phyloP scores from a whole-genome alignment of 495 filamentous ascomycete genomes.

The Hyaloscypha finlandica region DNA sequence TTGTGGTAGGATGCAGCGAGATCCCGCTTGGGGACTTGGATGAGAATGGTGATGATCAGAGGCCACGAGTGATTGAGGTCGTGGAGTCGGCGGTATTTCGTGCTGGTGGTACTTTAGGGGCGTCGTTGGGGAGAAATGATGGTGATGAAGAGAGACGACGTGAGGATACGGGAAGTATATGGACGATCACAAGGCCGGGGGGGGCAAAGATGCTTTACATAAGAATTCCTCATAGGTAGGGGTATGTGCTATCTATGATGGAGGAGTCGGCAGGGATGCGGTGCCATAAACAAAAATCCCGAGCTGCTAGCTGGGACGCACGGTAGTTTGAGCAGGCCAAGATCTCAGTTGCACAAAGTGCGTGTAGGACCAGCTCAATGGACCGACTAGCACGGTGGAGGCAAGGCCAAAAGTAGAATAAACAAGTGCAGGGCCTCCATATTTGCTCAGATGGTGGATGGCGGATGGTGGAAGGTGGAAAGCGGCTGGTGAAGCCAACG shows the following conservation, averaged over 20 bases:
- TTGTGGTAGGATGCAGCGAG: background rate
- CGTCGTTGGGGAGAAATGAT: slow-evolving; percentile 9
- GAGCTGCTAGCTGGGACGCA: slow-evolving; percentile 19
- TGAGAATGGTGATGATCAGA: slow-evolving; percentile 15
- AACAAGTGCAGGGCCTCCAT: slow-evolving; percentile 6
- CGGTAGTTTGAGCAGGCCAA: slow-evolving; percentile 18
- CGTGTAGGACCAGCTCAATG: background rate
- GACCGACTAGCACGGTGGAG: background rate
- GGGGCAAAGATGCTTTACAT: slow-evolving; percentile 29
- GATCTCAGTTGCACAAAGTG: slow-evolving; percentile 9
- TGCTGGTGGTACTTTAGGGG: background rate
- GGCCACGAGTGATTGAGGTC: background rate
- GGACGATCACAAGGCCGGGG: slow-evolving; percentile 31
- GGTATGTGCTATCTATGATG: slow-evolving; percentile 27
- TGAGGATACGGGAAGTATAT: slow-evolving; percentile 31
- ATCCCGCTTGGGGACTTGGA: background rate
- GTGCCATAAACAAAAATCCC: slow-evolving; percentile 18
- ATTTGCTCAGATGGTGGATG: background rate
- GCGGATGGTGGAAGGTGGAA: no score
- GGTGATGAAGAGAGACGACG: slow-evolving; percentile 17
- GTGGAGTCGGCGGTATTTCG: slow-evolving; percentile 7
- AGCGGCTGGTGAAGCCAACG: background rate
- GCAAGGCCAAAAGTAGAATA: background rate
- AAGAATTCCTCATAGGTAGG: slow-evolving; percentile 25
- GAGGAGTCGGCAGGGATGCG: slow-evolving; percentile 20